Evolutionary conservation across 345 rosid genomes (phyloP).

Genomic region (Aurinia saxatilis): DNA sequence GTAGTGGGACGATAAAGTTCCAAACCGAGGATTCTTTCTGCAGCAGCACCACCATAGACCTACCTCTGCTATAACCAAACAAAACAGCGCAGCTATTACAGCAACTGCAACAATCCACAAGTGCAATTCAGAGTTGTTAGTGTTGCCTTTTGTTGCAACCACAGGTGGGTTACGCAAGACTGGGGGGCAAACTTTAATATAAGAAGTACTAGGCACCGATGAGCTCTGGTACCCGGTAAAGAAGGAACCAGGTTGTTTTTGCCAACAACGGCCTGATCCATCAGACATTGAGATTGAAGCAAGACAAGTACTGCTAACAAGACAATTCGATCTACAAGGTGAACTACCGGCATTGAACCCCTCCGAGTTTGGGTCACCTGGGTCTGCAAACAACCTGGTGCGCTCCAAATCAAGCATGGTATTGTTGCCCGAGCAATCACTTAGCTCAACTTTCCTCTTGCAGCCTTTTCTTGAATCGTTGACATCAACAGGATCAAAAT

Average conservation of each 20-base stretch:
- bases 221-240: slow-evolving; percentile 52
- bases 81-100: slow-evolving; percentile 27
- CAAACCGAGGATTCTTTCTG: slow-evolving; percentile 31
- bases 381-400: slow-evolving; percentile 33
- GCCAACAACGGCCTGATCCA: slow-evolving; percentile 52
- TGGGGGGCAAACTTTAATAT: slow-evolving; percentile 54
- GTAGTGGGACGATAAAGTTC: slow-evolving; percentile 38
- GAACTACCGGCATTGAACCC: slow-evolving; percentile 29
- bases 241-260: slow-evolving; percentile 37
- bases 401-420: slow-evolving; percentile 48
- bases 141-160: neutral
- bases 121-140: slow-evolving; percentile 20
- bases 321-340: slow-evolving; percentile 50
- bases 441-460: slow-evolving; percentile 44
- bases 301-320: slow-evolving; percentile 31
- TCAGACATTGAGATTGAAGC: slow-evolving; percentile 54
- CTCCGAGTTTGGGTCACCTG: slow-evolving; percentile 24
- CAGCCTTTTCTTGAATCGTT: slow-evolving; percentile 49
- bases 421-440: slow-evolving; percentile 32
- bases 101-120: slow-evolving; percentile 35
- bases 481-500: slow-evolving; percentile 46
- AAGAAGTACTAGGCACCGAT: slow-evolving; percentile 44
- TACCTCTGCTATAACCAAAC: slow-evolving; percentile 30
- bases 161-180: slow-evolving; percentile 31
- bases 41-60: slow-evolving; percentile 54